Percentiles rank a stretch among this genome's conserved stretches.
These are phyloP conservation scores for Eucalyptus melliodora DNA, from an alignment of 345 rosid species.

Conservation along the genomic window DNA sequence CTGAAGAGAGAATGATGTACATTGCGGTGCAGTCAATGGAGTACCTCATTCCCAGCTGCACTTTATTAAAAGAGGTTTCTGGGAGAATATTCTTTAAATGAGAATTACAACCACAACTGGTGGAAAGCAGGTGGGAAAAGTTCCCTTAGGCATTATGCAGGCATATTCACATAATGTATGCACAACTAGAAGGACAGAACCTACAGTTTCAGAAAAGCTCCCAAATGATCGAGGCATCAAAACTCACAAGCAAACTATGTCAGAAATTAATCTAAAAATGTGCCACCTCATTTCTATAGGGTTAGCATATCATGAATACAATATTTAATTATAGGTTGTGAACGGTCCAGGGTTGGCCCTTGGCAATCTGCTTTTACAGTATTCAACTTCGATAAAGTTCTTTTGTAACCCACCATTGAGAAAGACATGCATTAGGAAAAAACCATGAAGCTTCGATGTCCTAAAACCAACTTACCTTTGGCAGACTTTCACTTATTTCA, in stretches of 20 bases:
- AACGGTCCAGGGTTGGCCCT: neutral
- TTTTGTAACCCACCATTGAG: neutral
- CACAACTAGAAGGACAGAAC: neutral
- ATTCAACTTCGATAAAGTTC: neutral
- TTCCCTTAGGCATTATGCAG: neutral
- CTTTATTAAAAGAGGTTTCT: neutral
- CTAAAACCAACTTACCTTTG: slow-evolving; percentile 51
- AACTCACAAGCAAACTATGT: neutral
- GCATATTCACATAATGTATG: neutral
- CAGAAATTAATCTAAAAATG: neutral
- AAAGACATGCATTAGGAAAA: neutral
- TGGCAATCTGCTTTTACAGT: neutral
- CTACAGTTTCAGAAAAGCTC: neutral
- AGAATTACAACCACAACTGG: neutral
- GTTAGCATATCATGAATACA: neutral
- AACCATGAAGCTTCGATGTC: neutral
- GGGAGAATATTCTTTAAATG: neutral
- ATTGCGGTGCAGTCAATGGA: neutral
- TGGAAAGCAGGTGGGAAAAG: neutral
- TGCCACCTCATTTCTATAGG: neutral
- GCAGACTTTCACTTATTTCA: slow-evolving; percentile 84
- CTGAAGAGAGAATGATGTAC: neutral
- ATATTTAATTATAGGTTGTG: neutral
- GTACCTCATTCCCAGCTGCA: neutral
- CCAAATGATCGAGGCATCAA: neutral